Percentiles rank a stretch among this genome's conserved stretches.
These are phyloP conservation scores for Ambrosia trifida DNA, from an alignment of 129 eudicot species.

Conservation along the genomic window DNA sequence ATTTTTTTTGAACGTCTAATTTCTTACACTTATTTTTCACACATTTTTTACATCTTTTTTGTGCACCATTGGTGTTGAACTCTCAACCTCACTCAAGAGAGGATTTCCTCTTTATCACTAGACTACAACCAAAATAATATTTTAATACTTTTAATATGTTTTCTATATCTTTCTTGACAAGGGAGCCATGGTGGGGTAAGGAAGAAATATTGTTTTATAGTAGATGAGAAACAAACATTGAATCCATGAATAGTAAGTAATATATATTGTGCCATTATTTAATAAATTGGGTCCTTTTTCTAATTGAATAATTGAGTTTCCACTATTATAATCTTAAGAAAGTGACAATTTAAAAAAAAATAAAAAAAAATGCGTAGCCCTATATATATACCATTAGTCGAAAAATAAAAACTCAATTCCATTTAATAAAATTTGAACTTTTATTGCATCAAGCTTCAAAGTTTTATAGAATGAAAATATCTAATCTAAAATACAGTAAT, in stretches of 20 bases:
- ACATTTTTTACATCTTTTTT: too few species aligned
- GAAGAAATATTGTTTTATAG: conserved; percentile 12
- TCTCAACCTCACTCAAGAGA: too few species aligned
- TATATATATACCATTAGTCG: not conserved
- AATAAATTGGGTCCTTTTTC: not conserved
- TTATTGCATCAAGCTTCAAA: not conserved
- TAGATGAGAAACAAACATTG: conserved; percentile 16
- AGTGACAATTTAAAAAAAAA: not conserved
- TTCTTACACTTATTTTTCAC: too few species aligned
- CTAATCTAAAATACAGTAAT: too few species aligned
- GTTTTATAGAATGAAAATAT: too few species aligned
- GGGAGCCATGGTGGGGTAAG: conserved; percentile 26
- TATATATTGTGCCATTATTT: conserved; percentile 22
- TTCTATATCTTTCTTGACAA: conserved; percentile 22
- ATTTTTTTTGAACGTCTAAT: too few species aligned
- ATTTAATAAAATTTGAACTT: not conserved
- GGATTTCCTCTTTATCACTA: too few species aligned
- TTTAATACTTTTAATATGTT: not conserved
- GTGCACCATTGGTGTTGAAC: too few species aligned
- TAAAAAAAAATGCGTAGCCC: not conserved
- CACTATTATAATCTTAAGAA: conserved; percentile 6
- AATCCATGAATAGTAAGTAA: not conserved
- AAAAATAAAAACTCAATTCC: not conserved
- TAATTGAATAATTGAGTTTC: conserved; percentile 23
- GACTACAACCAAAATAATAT: too few species aligned